Conservation (phyloP, 345 rosid genomes). For the Bruguiera gymnorhiza region DNA sequence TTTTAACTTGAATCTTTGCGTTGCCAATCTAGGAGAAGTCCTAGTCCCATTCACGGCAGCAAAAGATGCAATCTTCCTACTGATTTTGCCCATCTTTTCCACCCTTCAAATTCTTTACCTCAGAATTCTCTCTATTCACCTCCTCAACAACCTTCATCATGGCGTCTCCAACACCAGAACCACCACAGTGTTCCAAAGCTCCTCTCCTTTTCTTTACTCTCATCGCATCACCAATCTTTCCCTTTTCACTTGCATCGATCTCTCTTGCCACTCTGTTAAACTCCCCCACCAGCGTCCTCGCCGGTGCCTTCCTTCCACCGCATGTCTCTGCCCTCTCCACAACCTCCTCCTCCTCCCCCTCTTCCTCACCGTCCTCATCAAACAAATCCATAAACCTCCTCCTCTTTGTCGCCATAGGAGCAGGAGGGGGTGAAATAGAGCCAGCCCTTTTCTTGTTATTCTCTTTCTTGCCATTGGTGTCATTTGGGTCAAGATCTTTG, state of each 20-base stretch:
- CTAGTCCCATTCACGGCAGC: slow-evolving; percentile 20
- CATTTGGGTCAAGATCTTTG: not conserved
- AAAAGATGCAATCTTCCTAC: slow-evolving; percentile 5
- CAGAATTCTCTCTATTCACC: slow-evolving; percentile 9
- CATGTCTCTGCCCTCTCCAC: not conserved
- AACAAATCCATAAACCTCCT: slow-evolving; percentile 32
- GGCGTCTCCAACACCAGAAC: not conserved
- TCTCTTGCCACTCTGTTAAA: slow-evolving; percentile 61
- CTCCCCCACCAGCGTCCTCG: slow-evolving; percentile 60
- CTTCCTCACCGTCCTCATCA: slow-evolving; percentile 21
- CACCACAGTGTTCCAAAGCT: slow-evolving; percentile 1
- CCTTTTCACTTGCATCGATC: not conserved
- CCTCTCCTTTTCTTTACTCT: slow-evolving; percentile 5
- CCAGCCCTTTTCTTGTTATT: slow-evolving; percentile 22
- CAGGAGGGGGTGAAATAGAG: slow-evolving; percentile 56
- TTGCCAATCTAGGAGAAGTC: slow-evolving; percentile 62
- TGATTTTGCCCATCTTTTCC: slow-evolving; percentile 1
- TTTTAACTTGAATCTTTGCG: slow-evolving; percentile 20
- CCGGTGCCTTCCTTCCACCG: slow-evolving; percentile 28
- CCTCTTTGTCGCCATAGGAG: slow-evolving; percentile 55
- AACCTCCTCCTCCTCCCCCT: too few relatives aligned
- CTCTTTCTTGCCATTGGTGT: not conserved
- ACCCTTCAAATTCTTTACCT: slow-evolving; percentile 10
- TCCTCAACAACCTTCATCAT: slow-evolving; percentile 33
- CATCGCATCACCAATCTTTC: not conserved